Conservation (phyloP, 2,329 filamentous ascomycete genomes). For the Phoma sp. region DNA sequence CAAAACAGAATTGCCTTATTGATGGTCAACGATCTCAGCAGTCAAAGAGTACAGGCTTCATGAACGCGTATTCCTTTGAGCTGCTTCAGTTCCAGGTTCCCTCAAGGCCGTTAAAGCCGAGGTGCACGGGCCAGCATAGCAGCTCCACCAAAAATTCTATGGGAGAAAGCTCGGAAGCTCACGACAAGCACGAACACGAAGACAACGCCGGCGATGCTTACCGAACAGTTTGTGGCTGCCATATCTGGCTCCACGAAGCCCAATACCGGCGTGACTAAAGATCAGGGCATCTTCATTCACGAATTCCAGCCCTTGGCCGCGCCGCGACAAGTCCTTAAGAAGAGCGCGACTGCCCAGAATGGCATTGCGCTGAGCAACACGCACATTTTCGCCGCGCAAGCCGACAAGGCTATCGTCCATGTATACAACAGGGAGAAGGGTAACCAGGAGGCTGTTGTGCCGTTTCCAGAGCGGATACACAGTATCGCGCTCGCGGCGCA, state of each 20-base stretch:
- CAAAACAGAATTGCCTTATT: too few relatives aligned
- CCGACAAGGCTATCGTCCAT: conserved; percentile 89
- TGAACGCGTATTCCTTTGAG: too few relatives aligned
- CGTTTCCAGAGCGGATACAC: conserved; percentile 85
- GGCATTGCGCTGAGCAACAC: conserved; percentile 79
- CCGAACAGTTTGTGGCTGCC: conserved; percentile 58
- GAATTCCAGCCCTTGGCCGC: conserved; percentile 77
- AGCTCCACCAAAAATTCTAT: conserved; percentile 3
- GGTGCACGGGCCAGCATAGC: background rate
- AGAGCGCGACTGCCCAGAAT: conserved; percentile 80
- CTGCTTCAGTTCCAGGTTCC: background rate
- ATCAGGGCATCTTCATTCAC: conserved; percentile 87
- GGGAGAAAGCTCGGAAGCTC: conserved; percentile 10
- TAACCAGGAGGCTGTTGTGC: conserved; percentile 85
- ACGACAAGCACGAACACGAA: conserved; percentile 8
- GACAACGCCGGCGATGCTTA: conserved; percentile 51
- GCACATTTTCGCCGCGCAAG: conserved; percentile 90
- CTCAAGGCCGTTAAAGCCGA: background rate
- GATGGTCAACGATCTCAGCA: too few relatives aligned
- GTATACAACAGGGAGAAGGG: conserved; percentile 85
- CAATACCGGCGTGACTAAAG: conserved; percentile 64
- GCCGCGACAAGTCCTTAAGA: conserved; percentile 85
- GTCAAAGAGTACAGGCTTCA: too few relatives aligned
- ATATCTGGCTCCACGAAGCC: conserved; percentile 52
- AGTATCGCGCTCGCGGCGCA: conserved; percentile 75